These are phyloP conservation scores for Rosa lucieae DNA, from an alignment of 306 rosid species.

Conservation along the genomic window DNA sequence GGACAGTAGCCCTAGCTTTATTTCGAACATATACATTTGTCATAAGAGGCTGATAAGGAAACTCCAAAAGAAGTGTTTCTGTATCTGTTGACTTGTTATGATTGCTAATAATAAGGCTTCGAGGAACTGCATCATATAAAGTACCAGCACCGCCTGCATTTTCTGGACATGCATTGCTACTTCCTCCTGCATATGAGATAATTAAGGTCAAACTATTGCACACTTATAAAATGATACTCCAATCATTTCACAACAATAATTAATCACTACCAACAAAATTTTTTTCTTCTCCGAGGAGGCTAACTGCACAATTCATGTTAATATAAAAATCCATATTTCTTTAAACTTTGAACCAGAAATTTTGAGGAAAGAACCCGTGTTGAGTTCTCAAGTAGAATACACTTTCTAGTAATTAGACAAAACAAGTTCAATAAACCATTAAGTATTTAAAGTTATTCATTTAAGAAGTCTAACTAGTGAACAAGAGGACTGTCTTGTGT, in stretches of 20 bases:
- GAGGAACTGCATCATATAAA: constrained; percentile 92
- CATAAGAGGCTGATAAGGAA: constrained; percentile 95
- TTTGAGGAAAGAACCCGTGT: neutral
- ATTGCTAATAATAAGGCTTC: constrained; percentile 79
- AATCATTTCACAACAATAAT: neutral
- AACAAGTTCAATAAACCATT: neutral
- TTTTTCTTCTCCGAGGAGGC: neutral
- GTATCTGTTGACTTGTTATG: constrained; percentile 82
- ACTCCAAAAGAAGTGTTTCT: constrained; percentile 94
- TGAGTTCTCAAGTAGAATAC: neutral
- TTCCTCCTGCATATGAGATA: constrained; percentile 67
- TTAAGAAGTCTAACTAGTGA: neutral
- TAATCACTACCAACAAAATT: neutral
- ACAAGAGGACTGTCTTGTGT: neutral
- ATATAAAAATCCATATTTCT: neutral
- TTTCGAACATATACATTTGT: constrained; percentile 87
- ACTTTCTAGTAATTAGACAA: neutral
- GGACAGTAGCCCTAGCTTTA: constrained; percentile 94
- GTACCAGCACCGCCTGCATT: constrained; percentile 99
- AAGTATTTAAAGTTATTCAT: neutral
- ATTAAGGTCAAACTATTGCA: constrained; percentile 9
- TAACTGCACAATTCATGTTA: neutral
- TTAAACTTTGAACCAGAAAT: neutral
- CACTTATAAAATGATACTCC: neutral
- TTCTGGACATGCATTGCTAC: constrained; percentile 75